Base-by-base conservation (phyloP, 768 basidiomycete species). In the Galerina marginata region DNA sequence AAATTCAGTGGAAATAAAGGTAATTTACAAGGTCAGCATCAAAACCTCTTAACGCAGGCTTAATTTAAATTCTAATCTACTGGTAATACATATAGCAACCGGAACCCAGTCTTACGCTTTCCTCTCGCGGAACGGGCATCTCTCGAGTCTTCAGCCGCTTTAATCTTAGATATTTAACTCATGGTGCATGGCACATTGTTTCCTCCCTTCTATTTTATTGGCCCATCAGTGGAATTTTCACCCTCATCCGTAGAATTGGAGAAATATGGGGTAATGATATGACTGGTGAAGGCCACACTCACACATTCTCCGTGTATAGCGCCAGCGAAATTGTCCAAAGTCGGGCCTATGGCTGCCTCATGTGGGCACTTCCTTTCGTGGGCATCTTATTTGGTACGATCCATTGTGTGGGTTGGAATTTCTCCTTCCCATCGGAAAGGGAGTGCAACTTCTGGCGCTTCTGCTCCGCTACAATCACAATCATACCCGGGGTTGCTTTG, bases 331-430 rank as follows among this genome's bases (percentile, higher is more conserved):
- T 33, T 33, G 7, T 33, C 29, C 20, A 51, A 37, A 55, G 15
- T 36, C 23, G 20, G 50, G 49, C 38, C 42, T 37, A 6, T 42
- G 15, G 37, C 12, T 9, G 39, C 29, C 48, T 12, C 20, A 40
- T 42, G n/a, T 51, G 6, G 46, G 38, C 29, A 14, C 36, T 14
- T 25, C 44, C 37, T n/a, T 23, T 38, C 26, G 49, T 58, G 15
- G 47, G 37, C 0, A 20, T 38, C 6, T 10, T 56, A 37, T 56
- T 61, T 11, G 54, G 48, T 3, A 54, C 43, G 3, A 60, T 74
- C 23, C 72, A 74, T 49, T 69, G 66, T 50, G 46, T 63, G 5
- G 70, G 67, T n/a, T 73, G 72, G 73, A 55, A 58, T 53, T 64
- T 67, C 14, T 4, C 36, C 12, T 74, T 74, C 42, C 67, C 69